These are phyloP conservation scores for Solanum chacoense DNA, from an alignment of 305 asterid species.

Conservation along the genomic window DNA sequence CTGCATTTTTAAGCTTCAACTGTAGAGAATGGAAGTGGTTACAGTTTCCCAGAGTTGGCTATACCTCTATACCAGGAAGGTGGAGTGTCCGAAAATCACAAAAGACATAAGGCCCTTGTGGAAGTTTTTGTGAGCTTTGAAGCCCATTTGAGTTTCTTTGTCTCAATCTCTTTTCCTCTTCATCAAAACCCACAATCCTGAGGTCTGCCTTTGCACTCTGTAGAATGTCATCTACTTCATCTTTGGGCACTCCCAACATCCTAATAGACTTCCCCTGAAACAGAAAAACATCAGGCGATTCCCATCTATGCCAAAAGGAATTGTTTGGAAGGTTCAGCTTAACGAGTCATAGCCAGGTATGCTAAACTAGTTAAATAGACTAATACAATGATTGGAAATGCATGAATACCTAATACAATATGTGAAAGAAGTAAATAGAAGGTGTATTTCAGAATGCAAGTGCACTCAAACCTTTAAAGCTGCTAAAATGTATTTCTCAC, in stretches of 20 bases:
- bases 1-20: neutral
- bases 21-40: neutral
- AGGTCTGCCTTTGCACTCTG: slow-evolving; percentile 45
- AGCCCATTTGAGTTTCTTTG: slow-evolving; percentile 32
- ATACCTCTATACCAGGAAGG: slow-evolving; percentile 81
- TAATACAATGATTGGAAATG: neutral
- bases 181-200: slow-evolving; percentile 89
- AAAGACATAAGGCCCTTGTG: slow-evolving; percentile 67
- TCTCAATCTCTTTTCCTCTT: slow-evolving; percentile 70
- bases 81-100: slow-evolving; percentile 72
- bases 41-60: neutral
- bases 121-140: slow-evolving; percentile 40
- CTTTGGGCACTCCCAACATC: slow-evolving; percentile 86
- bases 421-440: neutral
- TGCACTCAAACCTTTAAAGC: neutral
- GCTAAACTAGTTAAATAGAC: neutral
- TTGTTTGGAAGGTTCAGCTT: neutral
- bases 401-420: neutral
- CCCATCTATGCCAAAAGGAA: neutral
- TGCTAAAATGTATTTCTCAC: neutral
- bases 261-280: slow-evolving; percentile 64
- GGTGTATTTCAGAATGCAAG: neutral
- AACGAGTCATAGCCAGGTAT: neutral
- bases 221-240: slow-evolving; percentile 69
- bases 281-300: neutral